Percentiles rank a stretch among this genome's conserved stretches.
Conservation (phyloP, 176 grass and related monocot genomes). For the Tillandsia leiboldiana region DNA sequence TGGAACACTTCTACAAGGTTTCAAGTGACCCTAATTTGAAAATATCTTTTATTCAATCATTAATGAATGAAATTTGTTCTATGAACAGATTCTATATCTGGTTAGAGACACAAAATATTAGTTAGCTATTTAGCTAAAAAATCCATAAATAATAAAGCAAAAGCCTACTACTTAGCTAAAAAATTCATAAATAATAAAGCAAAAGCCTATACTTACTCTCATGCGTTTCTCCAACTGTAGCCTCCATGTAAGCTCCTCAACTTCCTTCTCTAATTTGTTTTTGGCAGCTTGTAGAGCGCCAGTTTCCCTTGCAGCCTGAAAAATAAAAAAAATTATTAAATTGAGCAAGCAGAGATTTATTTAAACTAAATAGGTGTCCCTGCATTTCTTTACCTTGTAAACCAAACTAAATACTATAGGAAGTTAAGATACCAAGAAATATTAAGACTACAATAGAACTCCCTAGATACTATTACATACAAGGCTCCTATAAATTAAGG, state of each 20-base stretch:
- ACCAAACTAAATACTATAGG: not conserved
- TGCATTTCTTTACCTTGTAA: too few species aligned
- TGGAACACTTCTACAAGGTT: not conserved
- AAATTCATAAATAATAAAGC: constrained; percentile 2
- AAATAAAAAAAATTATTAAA: constrained; percentile 10
- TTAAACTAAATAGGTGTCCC: too few species aligned
- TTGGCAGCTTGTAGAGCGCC: constrained; percentile 97
- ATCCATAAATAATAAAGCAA: not conserved
- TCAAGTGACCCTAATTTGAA: too few species aligned
- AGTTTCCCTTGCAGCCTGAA: constrained; percentile 95
- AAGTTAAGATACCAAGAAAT: constrained; percentile 17
- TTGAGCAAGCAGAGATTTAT: not conserved
- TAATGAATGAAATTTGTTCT: not conserved
- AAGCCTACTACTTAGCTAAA: not conserved
- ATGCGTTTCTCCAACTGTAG: constrained; percentile 92
- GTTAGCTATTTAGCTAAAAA: not conserved
- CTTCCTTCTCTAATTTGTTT: constrained; percentile 94
- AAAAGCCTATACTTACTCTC: constrained; percentile 54
- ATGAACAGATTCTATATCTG: too few species aligned
- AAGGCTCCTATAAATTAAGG: too few species aligned
- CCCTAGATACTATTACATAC: too few species aligned
- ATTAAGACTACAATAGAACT: constrained; percentile 6
- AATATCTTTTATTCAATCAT: not conserved
- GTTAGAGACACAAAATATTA: too few species aligned
- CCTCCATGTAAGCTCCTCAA: constrained; percentile 87